Base-by-base conservation (phyloP, 108 stramenopile genomes). In the Cyclotella sp. region DNA sequence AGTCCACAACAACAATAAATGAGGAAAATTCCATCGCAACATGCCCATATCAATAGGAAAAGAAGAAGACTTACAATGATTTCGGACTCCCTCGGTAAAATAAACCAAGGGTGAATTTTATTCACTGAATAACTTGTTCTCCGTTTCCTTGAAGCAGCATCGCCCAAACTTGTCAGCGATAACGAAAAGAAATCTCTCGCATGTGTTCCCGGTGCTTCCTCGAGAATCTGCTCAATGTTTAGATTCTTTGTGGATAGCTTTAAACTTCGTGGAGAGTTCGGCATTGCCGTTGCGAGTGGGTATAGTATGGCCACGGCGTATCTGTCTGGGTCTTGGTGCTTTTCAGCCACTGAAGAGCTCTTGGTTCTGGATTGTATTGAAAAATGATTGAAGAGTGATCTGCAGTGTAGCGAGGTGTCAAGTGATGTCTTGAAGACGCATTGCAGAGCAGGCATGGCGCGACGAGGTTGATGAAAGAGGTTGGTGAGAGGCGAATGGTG, bases 121-220 rank as follows among this genome's bases (percentile, higher is more conserved):
- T 73, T 82, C 41, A 61, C 46, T 10, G 72, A 74, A 74, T 76
- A 80, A 18, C 68, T 74, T 53, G 67, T 40, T 57, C 64, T 57
- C 63, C 55, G 63, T 47, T 65, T 46, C 65, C 60, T 63, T 12
- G 49, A 63, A 0, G 46, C 57, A 21, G 85, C 79, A 51, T 90
- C 85, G 3, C 86, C 79, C 27, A 80, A 68, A 68, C 69, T 82
- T 19, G 88, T 86, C 44, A 93, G 63, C n/a, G 87, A 63, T 12
- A 96, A 65, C 9, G 89, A 85, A 19, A 96, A 90, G 63, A 94
- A 83, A 80, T 96, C 95, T 16, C 95, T 84, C 0, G 93, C 87
- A 54, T 87, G 84, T 19, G 91, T 89, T 10, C 69, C 81, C 0
- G 81, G 71, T 47, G 89, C 78, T 34, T 85, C 78, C 46, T 80